These are phyloP conservation scores for Senna tora DNA, from an alignment of 306 rosid genomes.

Conservation along the genomic window DNA sequence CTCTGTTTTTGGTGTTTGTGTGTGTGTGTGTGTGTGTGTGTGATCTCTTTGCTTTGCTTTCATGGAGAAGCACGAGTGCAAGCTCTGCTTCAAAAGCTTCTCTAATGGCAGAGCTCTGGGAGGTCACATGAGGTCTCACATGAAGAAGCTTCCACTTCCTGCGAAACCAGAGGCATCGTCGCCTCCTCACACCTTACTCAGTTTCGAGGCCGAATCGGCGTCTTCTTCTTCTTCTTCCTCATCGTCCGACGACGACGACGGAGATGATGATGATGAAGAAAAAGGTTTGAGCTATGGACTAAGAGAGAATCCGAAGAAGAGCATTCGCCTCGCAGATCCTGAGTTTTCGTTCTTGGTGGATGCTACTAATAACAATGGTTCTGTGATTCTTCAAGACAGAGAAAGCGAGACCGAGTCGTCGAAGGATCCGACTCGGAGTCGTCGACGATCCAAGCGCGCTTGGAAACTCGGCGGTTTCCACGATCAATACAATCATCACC, in stretches of 20 bases:
- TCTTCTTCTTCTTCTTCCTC: conserved; percentile 53
- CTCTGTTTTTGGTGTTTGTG: background rate
- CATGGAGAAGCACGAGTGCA: conserved; percentile 89
- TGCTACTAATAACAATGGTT: conserved; percentile 38
- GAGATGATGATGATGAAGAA: conserved; percentile 44
- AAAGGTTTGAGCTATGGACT: conserved; percentile 50
- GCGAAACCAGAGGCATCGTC: conserved; percentile 41
- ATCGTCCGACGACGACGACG: conserved; percentile 44
- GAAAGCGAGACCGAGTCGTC: conserved; percentile 93
- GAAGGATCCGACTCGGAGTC: conserved; percentile 58
- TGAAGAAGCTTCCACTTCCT: conserved; percentile 74
- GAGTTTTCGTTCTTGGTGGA: conserved; percentile 61
- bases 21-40: too few species aligned
- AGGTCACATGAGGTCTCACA: conserved; percentile 98
- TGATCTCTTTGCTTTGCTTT: background rate
- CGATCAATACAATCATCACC: background rate
- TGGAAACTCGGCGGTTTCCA: conserved; percentile 43
- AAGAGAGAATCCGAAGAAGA: conserved; percentile 76
- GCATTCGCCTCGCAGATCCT: conserved; percentile 65
- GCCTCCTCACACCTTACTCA: conserved; percentile 36
- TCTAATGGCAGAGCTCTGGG: conserved; percentile 93
- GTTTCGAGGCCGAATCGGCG: conserved; percentile 60
- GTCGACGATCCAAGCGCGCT: conserved; percentile 62
- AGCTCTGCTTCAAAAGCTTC: conserved; percentile 71
- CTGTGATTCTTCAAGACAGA: conserved; percentile 71